phyloP scores from a whole-genome alignment of 1,284 basidiomycete genomes.

The Sanghuangporus baumii region DNA sequence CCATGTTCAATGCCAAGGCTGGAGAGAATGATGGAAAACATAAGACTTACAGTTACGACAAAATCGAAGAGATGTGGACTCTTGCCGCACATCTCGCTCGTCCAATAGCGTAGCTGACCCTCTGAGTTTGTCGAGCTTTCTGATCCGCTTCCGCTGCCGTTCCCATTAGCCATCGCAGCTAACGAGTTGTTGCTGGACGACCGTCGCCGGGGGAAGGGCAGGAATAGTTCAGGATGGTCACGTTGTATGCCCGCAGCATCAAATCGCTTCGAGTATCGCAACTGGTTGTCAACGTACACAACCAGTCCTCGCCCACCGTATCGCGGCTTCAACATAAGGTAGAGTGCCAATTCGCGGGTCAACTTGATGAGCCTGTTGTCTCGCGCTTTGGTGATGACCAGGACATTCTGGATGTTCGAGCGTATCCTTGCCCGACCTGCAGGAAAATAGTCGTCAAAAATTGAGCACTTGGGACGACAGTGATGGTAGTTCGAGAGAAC shows the following conservation, averaged over 20 bases:
- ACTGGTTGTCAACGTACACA: constrained; percentile 95
- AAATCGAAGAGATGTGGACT: constrained; percentile 96
- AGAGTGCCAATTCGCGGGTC: constrained; percentile 92
- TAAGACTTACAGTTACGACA: constrained; percentile 80
- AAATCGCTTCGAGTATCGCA: constrained; percentile 89
- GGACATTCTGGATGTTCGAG: constrained; percentile 86
- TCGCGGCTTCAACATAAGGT: constrained; percentile 80
- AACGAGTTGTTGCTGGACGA: constrained; percentile 61
- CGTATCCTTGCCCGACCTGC: constrained; percentile 88
- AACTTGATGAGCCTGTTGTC: constrained; percentile 96
- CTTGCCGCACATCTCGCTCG: constrained; percentile 89
- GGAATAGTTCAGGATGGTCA: constrained; percentile 87
- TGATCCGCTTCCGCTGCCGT: constrained; percentile 33
- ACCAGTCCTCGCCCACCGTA: constrained; percentile 66
- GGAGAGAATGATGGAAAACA: not conserved
- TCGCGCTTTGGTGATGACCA: constrained; percentile 97
- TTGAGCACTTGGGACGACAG: not conserved
- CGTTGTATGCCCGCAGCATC: constrained; percentile 85
- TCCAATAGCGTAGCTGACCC: constrained; percentile 97
- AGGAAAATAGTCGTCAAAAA: not conserved
- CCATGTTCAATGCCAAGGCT: constrained; percentile 2
- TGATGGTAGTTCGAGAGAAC: not conserved
- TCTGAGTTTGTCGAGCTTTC: constrained; percentile 42
- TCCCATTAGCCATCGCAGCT: constrained; percentile 40
- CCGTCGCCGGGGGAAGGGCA: constrained; percentile 68